Evolutionary conservation across 257 asterid species (phyloP), one percentile per base, ranked within the genome.

Genomic region (Rehmannia glutinosa): DNA sequence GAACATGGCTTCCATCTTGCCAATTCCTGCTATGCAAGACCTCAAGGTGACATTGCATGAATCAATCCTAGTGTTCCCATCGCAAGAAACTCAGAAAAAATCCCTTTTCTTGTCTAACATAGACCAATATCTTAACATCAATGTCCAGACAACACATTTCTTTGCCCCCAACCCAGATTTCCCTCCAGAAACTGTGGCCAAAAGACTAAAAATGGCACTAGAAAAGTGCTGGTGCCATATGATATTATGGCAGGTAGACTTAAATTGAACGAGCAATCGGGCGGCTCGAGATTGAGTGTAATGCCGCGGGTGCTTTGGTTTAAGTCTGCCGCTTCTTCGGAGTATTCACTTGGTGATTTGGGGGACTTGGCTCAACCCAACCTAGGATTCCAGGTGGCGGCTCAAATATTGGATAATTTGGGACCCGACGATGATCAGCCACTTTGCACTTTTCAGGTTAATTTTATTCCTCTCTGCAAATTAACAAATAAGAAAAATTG

Each of bases 211-310:
- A 56, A 19, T 23, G 27, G 89, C 89, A 11, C 62, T 86, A 1
- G 45, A 73, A 1, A 68, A 45, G 70, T 86, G 45, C 10, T 86
- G 6, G 84, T 78, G 39, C 64, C 73, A 8, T 86, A 83, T 65
- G 78, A 86, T 58, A 81, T 65, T 62, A 60, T 86, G 83, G 91
- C 86, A 10, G 91, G 91, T 15, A 75, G 91, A 43, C 27, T 82
- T 4, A 75, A 63, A 70, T 20, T 75, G 64, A 75, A 77, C 62
- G 69, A 24, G 3, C 33, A 77, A 2, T 13, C 74, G 5, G 75
- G 80, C 47, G 47, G 5, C 47, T 41, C 11, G 47, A 8, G 15
- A 41, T 41, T 13, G 47, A 41, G 3, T 41, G 47, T 9, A 41
- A 41, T 41, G 47, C 47, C 1, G 16, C 47, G 15, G 47, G 47